A percentile compares a stretch with the other conserved stretches of the same genome.
Evolutionary conservation across 345 rosid species (phyloP).

Genomic region (Rhizophora mangle): DNA sequence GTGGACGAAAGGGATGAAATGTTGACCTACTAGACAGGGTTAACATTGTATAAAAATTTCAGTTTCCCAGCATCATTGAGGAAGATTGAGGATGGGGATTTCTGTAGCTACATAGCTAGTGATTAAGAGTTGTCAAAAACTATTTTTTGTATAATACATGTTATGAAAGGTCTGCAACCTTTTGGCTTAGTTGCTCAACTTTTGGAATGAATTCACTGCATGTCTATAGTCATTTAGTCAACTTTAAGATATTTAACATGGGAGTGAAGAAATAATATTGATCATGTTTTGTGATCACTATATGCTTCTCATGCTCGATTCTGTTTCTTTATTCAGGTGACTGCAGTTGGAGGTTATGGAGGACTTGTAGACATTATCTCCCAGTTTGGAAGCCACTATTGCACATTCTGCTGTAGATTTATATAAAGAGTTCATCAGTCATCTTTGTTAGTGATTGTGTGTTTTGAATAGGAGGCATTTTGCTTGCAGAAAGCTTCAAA

Average conservation of each 20-base stretch:
- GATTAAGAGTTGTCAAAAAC: too few species aligned
- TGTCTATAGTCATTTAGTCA: not conserved
- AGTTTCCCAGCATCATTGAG: too few species aligned
- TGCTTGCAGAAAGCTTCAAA: not conserved
- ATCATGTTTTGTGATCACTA: not conserved
- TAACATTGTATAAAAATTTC: too few species aligned
- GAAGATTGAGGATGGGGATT: too few species aligned
- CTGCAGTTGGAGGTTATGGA: constrained; percentile 85
- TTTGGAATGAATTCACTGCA: not conserved
- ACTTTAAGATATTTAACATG: not conserved
- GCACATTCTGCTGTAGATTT: constrained; percentile 65
- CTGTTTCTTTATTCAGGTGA: constrained; percentile 42
- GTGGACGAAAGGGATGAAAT: too few species aligned
- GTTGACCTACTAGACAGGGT: too few species aligned
- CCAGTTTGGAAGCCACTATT: constrained; percentile 88
- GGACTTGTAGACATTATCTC: constrained; percentile 89
- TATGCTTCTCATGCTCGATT: not conserved
- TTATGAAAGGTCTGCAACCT: too few species aligned
- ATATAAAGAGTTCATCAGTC: not conserved
- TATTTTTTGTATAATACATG: too few species aligned
- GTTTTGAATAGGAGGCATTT: not conserved
- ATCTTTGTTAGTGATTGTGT: not conserved
- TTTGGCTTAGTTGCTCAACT: too few species aligned
- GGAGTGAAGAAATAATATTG: not conserved
- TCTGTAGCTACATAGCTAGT: too few species aligned